These are phyloP conservation scores for Fusarium penzigii DNA, from an alignment of 2,329 filamentous ascomycete genomes.

Conservation along the genomic window DNA sequence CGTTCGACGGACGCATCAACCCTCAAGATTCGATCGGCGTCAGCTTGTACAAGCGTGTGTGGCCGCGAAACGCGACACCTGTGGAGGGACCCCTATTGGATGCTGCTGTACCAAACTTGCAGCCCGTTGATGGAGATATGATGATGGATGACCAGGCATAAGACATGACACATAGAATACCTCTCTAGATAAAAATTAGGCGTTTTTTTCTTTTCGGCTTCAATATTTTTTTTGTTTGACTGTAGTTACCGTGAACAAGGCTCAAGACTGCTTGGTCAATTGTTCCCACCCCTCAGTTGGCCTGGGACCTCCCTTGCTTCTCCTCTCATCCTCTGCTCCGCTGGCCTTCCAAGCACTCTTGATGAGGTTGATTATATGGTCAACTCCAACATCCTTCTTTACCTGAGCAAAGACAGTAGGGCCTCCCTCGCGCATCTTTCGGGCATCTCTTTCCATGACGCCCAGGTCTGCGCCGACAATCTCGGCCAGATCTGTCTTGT, in stretches of 20 bases:
- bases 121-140: slow-evolving; percentile 32
- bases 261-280: slow-evolving; percentile 30
- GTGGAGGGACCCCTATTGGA: slow-evolving; percentile 47
- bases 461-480: slow-evolving; percentile 84
- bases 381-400: slow-evolving; percentile 84
- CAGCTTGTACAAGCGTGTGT: slow-evolving; percentile 83
- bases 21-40: slow-evolving; percentile 92
- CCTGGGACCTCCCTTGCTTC: slow-evolving; percentile 56
- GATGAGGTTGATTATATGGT: slow-evolving; percentile 86
- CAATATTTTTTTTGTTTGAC: slow-evolving; percentile 1
- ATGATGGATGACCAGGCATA: slow-evolving; percentile 38
- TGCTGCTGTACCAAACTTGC: slow-evolving; percentile 25
- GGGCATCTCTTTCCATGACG: slow-evolving; percentile 93
- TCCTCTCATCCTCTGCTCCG: slow-evolving; percentile 68
- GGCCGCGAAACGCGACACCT: slow-evolving; percentile 67
- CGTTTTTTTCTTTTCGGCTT: slow-evolving; percentile 20
- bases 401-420: slow-evolving; percentile 96
- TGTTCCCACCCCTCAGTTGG: slow-evolving; percentile 57
- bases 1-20: slow-evolving; percentile 94
- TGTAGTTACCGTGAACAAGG: slow-evolving; percentile 1
- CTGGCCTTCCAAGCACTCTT: slow-evolving; percentile 90
- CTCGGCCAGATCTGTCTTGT: slow-evolving; percentile 95
- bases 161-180: slow-evolving; percentile 31
- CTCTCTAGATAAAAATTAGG: slow-evolving; percentile 31
- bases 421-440: slow-evolving; percentile 93